Conservation (phyloP, 2,329 filamentous ascomycete genomes). For the Claviceps digitariae region DNA sequence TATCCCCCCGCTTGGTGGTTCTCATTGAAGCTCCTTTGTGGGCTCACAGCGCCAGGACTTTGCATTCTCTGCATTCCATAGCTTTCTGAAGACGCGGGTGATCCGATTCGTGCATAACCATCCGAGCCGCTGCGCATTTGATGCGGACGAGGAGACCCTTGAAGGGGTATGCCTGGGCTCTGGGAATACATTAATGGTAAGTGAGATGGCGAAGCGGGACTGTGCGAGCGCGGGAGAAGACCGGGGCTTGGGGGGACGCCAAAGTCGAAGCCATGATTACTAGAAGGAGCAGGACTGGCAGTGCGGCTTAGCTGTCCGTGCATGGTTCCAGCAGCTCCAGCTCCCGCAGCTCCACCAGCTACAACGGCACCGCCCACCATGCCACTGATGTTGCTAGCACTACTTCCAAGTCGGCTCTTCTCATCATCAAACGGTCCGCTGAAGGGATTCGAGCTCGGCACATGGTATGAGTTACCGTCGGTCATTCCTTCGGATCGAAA, state of each 20-base stretch:
- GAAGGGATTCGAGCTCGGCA: conserved; percentile 7
- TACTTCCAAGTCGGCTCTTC: conserved; percentile 4
- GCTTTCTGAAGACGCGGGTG: conserved; percentile 6
- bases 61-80: conserved; percentile 7
- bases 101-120: conserved; percentile 6
- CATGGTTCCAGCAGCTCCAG: conserved; percentile 2
- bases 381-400: conserved; percentile 7
- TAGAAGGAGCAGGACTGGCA: conserved; percentile 7
- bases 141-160: conserved; percentile 1
- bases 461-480: conserved; percentile 9
- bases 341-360: conserved; percentile 1
- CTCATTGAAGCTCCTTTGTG: conserved; percentile 8
- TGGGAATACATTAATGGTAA: neutral
- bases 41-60: conserved; percentile 5
- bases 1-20: conserved; percentile 1
- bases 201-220: conserved; percentile 2
- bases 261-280: conserved; percentile 9
- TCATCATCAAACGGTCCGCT: conserved; percentile 6
- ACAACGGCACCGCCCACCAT: conserved; percentile 6
- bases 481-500: conserved; percentile 6
- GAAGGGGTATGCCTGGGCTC: neutral
- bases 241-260: conserved; percentile 6
- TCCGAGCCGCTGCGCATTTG: conserved; percentile 5
- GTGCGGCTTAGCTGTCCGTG: conserved; percentile 1
- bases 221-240: neutral